Base-by-base conservation (phyloP, 495 filamentous ascomycete genomes). In the Podospora pseudopauciseta region DNA sequence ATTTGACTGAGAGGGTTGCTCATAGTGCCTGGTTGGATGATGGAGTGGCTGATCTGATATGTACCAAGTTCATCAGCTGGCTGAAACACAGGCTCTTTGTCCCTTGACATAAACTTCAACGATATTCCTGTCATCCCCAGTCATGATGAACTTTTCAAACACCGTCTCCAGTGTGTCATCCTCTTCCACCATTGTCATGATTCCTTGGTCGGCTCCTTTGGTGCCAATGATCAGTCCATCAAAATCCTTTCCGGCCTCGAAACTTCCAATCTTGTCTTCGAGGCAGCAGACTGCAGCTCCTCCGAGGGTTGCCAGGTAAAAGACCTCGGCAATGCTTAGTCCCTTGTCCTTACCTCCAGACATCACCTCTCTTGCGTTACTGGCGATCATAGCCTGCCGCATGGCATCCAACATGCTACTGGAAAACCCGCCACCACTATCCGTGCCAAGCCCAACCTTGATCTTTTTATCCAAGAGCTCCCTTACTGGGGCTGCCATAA, bases 111-210 rank as follows among this genome's bases (percentile, higher is more conserved):
- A 90, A 3, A 89, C 87, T 54, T 80, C 72, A 5, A 72, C 75
- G 65, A 90, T 87, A 72, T 89, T 89, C 18, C 88, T 76, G 72
- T 90, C 88, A 70, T 90, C 88, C 0, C 86, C 87, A 9, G 86
- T 89, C 86, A 88, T 87, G 13, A 90, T 60, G 60, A 88, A 90
- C 71, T 88, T 89, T 66, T 90, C 86, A 67, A 90, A 88, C 53
- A 87, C 80, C 1, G 74, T 80, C 60, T 68, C 65, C 0, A 79
- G 66, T 0, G 72, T 71, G 69, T 88, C 86, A 2, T 82, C 80
- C 4, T 87, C 84, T 60, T 87, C 82, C 2, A 86, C 74, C 54
- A 81, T 80, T 0, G 81, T 81, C 80, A 86, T 87, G 4, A 86
- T 74, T 0, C 82, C 83, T 9, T 75, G 71, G n/a, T 77, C 74